These are phyloP conservation scores for Hymenoscyphus linearis DNA, from an alignment of 2,329 filamentous ascomycete species.

Conservation along the genomic window DNA sequence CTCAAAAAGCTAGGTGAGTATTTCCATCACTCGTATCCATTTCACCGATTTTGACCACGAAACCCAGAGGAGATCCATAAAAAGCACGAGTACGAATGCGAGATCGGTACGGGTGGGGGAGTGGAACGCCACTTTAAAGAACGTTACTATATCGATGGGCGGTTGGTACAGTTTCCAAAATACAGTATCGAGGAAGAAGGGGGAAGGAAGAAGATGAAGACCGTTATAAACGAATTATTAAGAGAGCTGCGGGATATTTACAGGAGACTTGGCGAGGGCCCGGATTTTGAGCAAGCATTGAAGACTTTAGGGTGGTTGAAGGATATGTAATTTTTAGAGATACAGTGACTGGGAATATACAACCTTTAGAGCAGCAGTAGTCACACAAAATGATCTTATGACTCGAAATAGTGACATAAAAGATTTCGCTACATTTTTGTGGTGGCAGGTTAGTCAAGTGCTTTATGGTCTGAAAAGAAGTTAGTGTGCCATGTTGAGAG, in stretches of 20 bases:
- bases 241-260: not conserved
- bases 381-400: too few species aligned
- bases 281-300: not conserved
- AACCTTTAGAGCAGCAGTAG: too few species aligned
- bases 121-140: not conserved
- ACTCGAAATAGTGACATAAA: too few species aligned
- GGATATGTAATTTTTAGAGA: not conserved
- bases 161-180: not conserved
- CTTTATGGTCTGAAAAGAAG: too few species aligned
- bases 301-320: not conserved
- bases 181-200: not conserved
- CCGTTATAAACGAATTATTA: not conserved
- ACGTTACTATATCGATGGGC: not conserved
- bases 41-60: not conserved
- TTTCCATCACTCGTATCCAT: not conserved
- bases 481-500: too few species aligned
- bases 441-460: too few species aligned
- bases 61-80: not conserved
- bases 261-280: not conserved
- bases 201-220: not conserved
- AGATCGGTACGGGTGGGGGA: not conserved
- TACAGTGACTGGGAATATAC: not conserved
- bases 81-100: not conserved
- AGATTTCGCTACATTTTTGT: too few species aligned
- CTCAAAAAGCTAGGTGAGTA: not conserved